Percentiles rank a stretch among this genome's conserved stretches.
Evolutionary conservation across 2,329 filamentous ascomycete species (phyloP).

Genomic region (Biscogniauxia mediterranea): DNA sequence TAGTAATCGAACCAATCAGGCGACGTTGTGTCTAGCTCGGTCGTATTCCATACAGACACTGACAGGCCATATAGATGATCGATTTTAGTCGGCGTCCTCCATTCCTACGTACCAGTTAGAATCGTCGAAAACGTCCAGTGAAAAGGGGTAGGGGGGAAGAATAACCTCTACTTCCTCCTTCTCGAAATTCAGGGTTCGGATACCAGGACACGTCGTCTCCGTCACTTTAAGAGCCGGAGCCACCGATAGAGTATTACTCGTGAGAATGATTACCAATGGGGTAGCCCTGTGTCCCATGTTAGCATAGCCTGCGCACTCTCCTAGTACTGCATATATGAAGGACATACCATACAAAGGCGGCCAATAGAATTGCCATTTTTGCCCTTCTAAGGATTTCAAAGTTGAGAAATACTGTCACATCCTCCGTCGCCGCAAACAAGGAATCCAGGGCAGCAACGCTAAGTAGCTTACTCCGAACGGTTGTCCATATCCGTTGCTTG

Average conservation of each 20-base stretch:
- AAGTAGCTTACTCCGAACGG: constrained; percentile 31
- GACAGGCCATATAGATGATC: constrained; percentile 29
- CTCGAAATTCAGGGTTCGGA: constrained; percentile 35
- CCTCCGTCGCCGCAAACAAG: constrained; percentile 34
- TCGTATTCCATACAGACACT: constrained; percentile 34
- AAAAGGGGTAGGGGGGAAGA: neutral
- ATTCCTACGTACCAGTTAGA: constrained; percentile 23
- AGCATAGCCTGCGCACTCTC: neutral
- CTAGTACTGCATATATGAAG: neutral
- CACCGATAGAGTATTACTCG: constrained; percentile 37
- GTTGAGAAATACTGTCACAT: constrained; percentile 31
- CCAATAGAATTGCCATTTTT: constrained; percentile 34
- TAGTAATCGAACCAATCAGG: constrained; percentile 36
- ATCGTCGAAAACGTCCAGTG: neutral
- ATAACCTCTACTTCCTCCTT: constrained; percentile 33
- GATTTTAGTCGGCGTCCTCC: constrained; percentile 30
- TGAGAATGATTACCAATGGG: constrained; percentile 39
- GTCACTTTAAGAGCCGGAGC: constrained; percentile 20
- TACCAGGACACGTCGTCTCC: constrained; percentile 29
- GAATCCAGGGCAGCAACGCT: constrained; percentile 32
- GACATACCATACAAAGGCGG: constrained; percentile 34
- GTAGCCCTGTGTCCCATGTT: constrained; percentile 26
- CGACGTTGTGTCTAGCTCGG: constrained; percentile 14
- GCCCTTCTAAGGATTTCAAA: constrained; percentile 32
- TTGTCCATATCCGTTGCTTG: constrained; percentile 33